Evolutionary conservation across 176 grass and related monocot genomes (phyloP).

Genomic region (Neostapfia colusana): DNA sequence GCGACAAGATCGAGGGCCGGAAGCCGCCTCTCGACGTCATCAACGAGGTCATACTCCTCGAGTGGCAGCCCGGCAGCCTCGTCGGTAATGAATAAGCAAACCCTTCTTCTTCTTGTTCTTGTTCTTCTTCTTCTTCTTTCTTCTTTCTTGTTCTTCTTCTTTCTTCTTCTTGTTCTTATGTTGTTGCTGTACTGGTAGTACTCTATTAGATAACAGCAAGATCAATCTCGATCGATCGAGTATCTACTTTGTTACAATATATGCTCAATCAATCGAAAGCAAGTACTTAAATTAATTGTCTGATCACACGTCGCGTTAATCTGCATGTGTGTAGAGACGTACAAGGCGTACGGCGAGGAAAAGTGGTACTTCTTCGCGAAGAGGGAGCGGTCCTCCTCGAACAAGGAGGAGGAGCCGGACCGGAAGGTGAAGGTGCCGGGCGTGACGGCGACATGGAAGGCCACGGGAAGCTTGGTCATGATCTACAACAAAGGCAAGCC

Average conservation of each 20-base stretch:
- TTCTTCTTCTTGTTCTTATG: background rate
- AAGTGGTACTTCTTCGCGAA: constrained; percentile 37
- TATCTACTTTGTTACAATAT: too few species aligned
- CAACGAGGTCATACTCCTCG: constrained; percentile 26
- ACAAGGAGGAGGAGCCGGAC: constrained; percentile 19
- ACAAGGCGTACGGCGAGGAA: constrained; percentile 23
- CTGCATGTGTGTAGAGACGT: background rate
- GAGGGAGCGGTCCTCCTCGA: background rate
- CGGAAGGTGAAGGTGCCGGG: constrained; percentile 22
- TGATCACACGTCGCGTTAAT: background rate
- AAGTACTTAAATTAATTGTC: too few species aligned
- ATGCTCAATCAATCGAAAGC: background rate
- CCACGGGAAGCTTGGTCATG: background rate
- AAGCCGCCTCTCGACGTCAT: background rate
- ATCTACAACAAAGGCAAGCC: background rate
- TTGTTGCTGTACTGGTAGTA: too few species aligned
- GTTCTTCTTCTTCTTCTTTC: background rate
- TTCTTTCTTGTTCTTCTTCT: background rate
- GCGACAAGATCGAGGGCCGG: constrained; percentile 32
- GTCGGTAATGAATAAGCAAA: constrained; percentile 16
- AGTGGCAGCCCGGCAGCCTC: constrained; percentile 1
- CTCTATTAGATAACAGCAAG: too few species aligned
- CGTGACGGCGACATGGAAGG: constrained; percentile 19
- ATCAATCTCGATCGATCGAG: too few species aligned
- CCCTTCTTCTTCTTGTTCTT: background rate